Evolutionary conservation across 2,329 filamentous ascomycete species (phyloP).

Genomic region (Sporothrix mexicana): DNA sequence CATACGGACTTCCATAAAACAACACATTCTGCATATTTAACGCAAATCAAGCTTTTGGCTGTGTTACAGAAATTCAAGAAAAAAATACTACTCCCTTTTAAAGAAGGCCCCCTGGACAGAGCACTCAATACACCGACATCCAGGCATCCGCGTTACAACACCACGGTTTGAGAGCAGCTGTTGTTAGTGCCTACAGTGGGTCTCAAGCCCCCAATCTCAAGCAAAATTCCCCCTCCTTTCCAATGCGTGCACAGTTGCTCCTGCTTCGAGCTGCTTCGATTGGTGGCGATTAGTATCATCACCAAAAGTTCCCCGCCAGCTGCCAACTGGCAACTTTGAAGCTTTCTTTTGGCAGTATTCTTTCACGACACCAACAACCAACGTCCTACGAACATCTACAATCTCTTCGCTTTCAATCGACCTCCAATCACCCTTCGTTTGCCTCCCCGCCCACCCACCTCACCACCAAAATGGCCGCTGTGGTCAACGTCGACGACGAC

Average conservation of each 20-base stretch:
- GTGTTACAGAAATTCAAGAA: background rate
- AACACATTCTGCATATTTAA: background rate
- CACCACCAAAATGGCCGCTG: slow-evolving; percentile 45
- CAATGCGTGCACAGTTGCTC: slow-evolving; percentile 19
- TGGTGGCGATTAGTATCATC: slow-evolving; percentile 15
- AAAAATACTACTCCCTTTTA: background rate
- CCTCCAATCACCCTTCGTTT: background rate
- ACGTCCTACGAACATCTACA: background rate
- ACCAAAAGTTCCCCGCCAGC: slow-evolving; percentile 4
- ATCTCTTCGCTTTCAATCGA: background rate
- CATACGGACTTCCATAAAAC: background rate
- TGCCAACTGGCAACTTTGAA: background rate
- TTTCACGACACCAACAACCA: background rate
- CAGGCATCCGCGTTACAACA: background rate
- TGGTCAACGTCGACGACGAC: slow-evolving; percentile 62
- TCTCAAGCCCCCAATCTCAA: slow-evolving; percentile 11
- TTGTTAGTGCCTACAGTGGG: background rate
- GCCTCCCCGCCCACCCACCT: background rate
- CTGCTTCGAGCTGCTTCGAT: slow-evolving; percentile 34
- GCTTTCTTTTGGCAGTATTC: background rate
- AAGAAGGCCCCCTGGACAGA: background rate
- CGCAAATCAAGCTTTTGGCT: background rate
- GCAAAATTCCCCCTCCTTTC: slow-evolving; percentile 15
- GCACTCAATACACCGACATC: too few relatives aligned
- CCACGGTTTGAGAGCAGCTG: background rate